phyloP scores from a whole-genome alignment of 2,329 filamentous ascomycete genomes.

The Paramyrothecium roridum region DNA sequence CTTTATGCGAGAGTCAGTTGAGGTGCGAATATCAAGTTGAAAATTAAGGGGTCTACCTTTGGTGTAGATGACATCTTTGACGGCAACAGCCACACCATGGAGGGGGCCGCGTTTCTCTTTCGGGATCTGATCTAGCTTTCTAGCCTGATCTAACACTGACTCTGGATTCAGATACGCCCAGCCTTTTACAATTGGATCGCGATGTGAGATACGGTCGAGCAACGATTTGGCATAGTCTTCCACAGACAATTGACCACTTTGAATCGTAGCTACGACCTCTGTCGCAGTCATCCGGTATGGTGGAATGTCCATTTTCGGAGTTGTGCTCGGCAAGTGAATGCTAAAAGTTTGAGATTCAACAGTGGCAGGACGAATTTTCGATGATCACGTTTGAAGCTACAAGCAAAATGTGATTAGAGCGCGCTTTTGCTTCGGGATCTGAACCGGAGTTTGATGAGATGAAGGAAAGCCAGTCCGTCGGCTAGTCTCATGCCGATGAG shows the following conservation, averaged over 20 bases:
- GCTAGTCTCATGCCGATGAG: no score
- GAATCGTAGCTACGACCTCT: constrained; percentile 33
- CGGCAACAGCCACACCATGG: constrained; percentile 53
- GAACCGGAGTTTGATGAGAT: no score
- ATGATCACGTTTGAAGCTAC: no score
- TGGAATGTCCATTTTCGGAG: no score
- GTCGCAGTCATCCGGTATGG: constrained; percentile 32
- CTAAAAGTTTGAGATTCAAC: no score
- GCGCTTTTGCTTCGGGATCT: no score
- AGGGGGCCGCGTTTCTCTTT: constrained; percentile 45
- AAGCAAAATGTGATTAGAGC: no score
- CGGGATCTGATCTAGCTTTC: constrained; percentile 45
- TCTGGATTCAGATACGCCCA: constrained; percentile 45
- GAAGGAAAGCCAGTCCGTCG: no score
- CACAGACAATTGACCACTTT: constrained; percentile 39
- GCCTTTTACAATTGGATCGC: constrained; percentile 43
- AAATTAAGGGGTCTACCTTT: constrained; percentile 35
- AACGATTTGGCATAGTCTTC: constrained; percentile 48
- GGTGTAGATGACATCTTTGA: constrained; percentile 60
- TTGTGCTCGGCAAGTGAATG: no score
- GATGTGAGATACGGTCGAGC: constrained; percentile 36
- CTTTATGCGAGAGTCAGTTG: constrained; percentile 16
- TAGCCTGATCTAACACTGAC: constrained; percentile 44
- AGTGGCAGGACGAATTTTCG: no score
- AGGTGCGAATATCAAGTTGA: neutral